Conservation (phyloP, 352 stramenopile genomes). For the Pythium scleroteichum region DNA sequence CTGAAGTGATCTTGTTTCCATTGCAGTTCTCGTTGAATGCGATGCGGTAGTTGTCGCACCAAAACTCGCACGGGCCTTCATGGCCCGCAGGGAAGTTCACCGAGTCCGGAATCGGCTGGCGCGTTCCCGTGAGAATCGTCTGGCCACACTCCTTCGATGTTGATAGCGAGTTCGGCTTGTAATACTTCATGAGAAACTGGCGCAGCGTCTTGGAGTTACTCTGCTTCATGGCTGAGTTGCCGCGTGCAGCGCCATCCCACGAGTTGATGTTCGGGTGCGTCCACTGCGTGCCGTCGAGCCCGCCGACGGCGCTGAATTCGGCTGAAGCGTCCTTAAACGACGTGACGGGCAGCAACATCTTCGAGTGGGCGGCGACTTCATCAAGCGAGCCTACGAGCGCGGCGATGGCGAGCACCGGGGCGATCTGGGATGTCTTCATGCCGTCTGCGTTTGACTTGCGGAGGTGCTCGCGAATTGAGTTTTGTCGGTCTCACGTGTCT, state of each 20-base stretch:
- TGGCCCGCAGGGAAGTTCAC: constrained; percentile 16
- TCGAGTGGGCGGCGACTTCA: constrained; percentile 9
- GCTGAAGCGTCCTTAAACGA: constrained; percentile 14
- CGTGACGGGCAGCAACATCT: constrained; percentile 18
- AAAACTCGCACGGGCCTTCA: constrained; percentile 16
- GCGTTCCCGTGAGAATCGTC: constrained; percentile 14
- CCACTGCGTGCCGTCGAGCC: constrained; percentile 13
- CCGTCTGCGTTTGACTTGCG: too few species aligned
- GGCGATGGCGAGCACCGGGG: neutral
- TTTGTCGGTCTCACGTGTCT: too few species aligned
- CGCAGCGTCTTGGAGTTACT: constrained; percentile 20
- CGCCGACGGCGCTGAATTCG: constrained; percentile 16
- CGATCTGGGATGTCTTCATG: constrained; percentile 3
- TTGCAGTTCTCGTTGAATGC: constrained; percentile 19
- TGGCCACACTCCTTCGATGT: constrained; percentile 15
- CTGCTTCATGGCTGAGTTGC: constrained; percentile 11
- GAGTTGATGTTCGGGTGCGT: constrained; percentile 8
- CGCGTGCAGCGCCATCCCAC: constrained; percentile 13
- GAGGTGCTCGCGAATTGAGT: too few species aligned
- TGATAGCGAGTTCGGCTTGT: constrained; percentile 8
- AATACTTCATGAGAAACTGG: constrained; percentile 22
- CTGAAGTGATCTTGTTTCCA: constrained; percentile 19
- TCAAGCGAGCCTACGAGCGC: neutral
- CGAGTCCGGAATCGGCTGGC: constrained; percentile 16
- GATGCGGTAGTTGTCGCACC: constrained; percentile 21